Percentiles rank a stretch among this genome's conserved stretches.
Evolutionary conservation across 1,139 yeast species (phyloP).

Genomic region (Debaryomyces fabryi): DNA sequence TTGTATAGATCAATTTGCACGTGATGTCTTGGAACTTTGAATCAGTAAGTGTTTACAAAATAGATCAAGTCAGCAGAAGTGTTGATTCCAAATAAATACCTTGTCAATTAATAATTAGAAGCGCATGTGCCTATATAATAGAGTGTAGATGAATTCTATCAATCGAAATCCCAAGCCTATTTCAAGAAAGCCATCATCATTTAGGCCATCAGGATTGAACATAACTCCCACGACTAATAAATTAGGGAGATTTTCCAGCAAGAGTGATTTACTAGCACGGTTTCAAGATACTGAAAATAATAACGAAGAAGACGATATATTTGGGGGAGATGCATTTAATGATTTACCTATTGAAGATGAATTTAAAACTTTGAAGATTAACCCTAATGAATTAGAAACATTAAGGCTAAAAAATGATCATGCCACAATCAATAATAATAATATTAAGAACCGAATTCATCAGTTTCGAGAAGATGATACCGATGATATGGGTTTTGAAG

Average conservation of each 20-base stretch:
- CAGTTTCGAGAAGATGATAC: constrained; percentile 7
- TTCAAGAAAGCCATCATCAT: constrained; percentile 15
- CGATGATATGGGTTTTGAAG: constrained; percentile 5
- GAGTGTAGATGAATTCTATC: constrained; percentile 10
- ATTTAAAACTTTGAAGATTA: constrained; percentile 29
- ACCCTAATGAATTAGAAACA: constrained; percentile 19
- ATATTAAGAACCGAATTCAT: constrained; percentile 1
- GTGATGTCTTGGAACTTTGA: neutral
- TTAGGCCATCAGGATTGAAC: constrained; percentile 16
- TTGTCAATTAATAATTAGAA: constrained; percentile 2
- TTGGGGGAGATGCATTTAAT: constrained; percentile 22
- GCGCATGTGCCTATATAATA: constrained; percentile 3
- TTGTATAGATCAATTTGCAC: neutral
- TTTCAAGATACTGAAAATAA: constrained; percentile 14
- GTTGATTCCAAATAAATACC: neutral
- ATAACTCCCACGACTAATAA: constrained; percentile 5
- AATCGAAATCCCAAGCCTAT: constrained; percentile 8
- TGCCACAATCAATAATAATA: neutral
- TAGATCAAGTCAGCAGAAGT: neutral
- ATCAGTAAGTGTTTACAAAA: constrained; percentile 9
- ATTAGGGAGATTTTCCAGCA: constrained; percentile 10
- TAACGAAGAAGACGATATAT: constrained; percentile 5
- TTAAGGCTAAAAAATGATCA: constrained; percentile 11
- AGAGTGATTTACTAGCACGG: constrained; percentile 15
- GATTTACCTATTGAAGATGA: constrained; percentile 30